These are phyloP conservation scores for Sedum album DNA, from an alignment of 164 flowering plant genomes.

Conservation along the genomic window DNA sequence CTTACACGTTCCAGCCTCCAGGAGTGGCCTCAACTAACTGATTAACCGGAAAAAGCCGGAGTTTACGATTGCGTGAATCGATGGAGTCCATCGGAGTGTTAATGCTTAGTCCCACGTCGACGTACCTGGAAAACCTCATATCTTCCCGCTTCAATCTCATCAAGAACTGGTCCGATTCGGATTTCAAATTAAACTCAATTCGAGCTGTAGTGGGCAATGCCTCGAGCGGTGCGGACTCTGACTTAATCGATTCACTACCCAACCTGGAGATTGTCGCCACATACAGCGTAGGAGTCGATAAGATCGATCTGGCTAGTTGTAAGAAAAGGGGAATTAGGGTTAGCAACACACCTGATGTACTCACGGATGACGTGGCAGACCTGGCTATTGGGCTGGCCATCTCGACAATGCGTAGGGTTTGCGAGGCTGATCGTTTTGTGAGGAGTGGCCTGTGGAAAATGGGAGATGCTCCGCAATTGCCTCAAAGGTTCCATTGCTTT, in stretches of 20 bases:
- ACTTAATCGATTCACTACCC: conserved; percentile 51
- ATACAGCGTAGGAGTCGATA: conserved; percentile 39
- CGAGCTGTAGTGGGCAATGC: conserved; percentile 60
- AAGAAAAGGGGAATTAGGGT: conserved; percentile 34
- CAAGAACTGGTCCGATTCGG: conserved; percentile 32
- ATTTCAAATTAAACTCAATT: conserved; percentile 28
- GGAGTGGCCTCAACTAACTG: too few relatives aligned
- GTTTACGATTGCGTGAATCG: too few relatives aligned
- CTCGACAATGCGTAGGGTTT: conserved; percentile 32
- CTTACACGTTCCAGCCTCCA: too few relatives aligned
- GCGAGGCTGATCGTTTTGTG: conserved; percentile 35
- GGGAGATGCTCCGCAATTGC: conserved; percentile 4
- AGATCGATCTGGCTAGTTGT: conserved; percentile 40
- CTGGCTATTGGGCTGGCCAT: conserved; percentile 33
- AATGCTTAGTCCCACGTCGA: neutral
- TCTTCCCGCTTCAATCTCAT: conserved; percentile 48
- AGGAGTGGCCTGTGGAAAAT: conserved; percentile 40
- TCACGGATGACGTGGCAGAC: conserved; percentile 48
- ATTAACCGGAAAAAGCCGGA: too few relatives aligned
- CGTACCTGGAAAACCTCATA: conserved; percentile 52
- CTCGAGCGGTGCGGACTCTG: conserved; percentile 41
- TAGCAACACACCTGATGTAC: conserved; percentile 33
- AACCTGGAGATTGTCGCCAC: conserved; percentile 61
- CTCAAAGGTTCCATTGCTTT: neutral
- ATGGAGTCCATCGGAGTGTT: neutral